These are phyloP conservation scores for Pestalotiopsis sp. DNA, from an alignment of 2,329 filamentous ascomycete species.

Conservation along the genomic window DNA sequence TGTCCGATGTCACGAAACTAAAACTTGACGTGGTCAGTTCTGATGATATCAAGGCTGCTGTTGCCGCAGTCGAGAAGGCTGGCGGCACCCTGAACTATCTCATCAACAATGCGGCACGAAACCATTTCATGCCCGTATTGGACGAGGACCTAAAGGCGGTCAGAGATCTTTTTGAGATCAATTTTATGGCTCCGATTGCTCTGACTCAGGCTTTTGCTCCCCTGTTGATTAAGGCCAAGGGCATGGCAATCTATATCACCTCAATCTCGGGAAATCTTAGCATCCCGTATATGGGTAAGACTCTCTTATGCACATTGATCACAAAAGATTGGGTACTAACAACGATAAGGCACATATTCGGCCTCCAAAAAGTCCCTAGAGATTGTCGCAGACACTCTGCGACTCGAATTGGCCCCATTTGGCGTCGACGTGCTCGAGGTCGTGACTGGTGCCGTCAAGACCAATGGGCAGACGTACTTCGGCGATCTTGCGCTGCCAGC, in stretches of 20 bases:
- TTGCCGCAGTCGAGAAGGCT: constrained; percentile 14
- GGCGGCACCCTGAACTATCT: constrained; percentile 24
- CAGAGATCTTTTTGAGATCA: constrained; percentile 20
- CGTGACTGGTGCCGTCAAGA: constrained; percentile 28
- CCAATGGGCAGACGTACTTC: constrained; percentile 29
- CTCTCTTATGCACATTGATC: background rate
- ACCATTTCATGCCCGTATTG: constrained; percentile 19
- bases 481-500: constrained; percentile 25
- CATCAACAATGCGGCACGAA: constrained; percentile 29
- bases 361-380: constrained; percentile 32
- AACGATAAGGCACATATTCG: constrained; percentile 16
- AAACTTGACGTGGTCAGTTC: constrained; percentile 33
- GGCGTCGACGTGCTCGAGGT: constrained; percentile 30
- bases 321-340: background rate
- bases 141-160: constrained; percentile 17
- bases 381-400: constrained; percentile 28
- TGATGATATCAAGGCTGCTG: constrained; percentile 23
- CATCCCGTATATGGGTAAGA: constrained; percentile 16
- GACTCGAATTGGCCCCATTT: constrained; percentile 31
- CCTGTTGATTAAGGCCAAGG: constrained; percentile 16
- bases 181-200: constrained; percentile 17
- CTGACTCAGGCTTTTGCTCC: constrained; percentile 16
- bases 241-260: constrained; percentile 17
- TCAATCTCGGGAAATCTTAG: constrained; percentile 14
- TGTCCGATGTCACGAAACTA: constrained; percentile 23